Conservation (phyloP, 805 yeast genomes). For the Yarrowia sp. region DNA sequence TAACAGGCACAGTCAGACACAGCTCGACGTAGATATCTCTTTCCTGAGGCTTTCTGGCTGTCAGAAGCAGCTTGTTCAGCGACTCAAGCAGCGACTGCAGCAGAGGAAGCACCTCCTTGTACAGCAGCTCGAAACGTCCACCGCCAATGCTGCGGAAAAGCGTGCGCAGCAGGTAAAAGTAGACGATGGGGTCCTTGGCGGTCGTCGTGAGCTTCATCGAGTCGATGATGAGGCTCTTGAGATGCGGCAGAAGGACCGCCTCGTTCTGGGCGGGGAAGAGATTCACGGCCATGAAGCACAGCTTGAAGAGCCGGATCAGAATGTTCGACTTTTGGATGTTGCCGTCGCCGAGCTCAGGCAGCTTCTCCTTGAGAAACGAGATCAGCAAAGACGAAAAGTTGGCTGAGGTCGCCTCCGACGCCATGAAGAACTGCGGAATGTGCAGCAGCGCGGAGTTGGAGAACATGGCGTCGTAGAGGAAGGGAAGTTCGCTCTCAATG, state of each 20-base stretch:
- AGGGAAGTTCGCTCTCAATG: constrained; percentile 73
- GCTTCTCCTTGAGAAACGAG: constrained; percentile 66
- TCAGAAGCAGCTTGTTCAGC: constrained; percentile 74
- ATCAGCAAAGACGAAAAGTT: constrained; percentile 84
- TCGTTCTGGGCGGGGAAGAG: constrained; percentile 84
- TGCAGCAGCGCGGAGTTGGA: constrained; percentile 83
- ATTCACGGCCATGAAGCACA: constrained; percentile 94
- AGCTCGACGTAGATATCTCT: constrained; percentile 92
- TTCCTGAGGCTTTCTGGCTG: constrained; percentile 85
- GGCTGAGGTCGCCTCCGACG: constrained; percentile 91
- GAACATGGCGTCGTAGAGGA: constrained; percentile 72
- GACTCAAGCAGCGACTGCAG: constrained; percentile 83
- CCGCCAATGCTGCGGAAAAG: constrained; percentile 94
- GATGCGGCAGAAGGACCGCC: constrained; percentile 80
- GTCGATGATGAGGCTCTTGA: constrained; percentile 76
- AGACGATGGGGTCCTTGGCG: constrained; percentile 87
- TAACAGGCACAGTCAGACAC: constrained; percentile 92
- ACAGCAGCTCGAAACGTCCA: constrained; percentile 88
- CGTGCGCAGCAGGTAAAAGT: constrained; percentile 82
- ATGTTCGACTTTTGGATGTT: constrained; percentile 76
- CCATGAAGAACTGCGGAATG: constrained; percentile 88
- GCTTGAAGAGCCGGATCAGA: constrained; percentile 78
- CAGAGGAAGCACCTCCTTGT: constrained; percentile 89
- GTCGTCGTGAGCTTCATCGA: constrained; percentile 76
- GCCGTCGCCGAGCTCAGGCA: constrained; percentile 76